phyloP scores from a whole-genome alignment of 768 basidiomycete genomes.

The Phlegmacium glaucopus region DNA sequence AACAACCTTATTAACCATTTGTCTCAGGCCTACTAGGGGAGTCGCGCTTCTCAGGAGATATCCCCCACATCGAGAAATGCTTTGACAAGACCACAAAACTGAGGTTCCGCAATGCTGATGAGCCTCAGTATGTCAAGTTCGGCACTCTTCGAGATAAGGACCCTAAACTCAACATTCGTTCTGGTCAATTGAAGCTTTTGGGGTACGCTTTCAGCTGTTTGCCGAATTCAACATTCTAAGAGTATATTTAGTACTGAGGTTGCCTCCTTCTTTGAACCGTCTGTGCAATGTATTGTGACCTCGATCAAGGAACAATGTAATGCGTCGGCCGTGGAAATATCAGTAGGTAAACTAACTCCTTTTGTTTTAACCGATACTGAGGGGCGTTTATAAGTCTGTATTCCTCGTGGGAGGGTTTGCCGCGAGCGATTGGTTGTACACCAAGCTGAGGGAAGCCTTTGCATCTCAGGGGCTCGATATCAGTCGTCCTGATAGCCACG shows the following conservation, averaged over 20 bases:
- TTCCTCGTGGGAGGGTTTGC: slow-evolving; percentile 54
- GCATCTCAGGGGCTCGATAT: slow-evolving; percentile 31
- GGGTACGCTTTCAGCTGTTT: slow-evolving; percentile 20
- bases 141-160: slow-evolving; percentile 41
- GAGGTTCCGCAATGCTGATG: slow-evolving; percentile 32
- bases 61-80: slow-evolving; percentile 33
- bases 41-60: slow-evolving; percentile 36
- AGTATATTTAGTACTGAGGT: slow-evolving; percentile 23
- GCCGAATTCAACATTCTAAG: background rate
- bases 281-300: slow-evolving; percentile 24
- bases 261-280: slow-evolving; percentile 30
- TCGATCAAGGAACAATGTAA: slow-evolving; percentile 20
- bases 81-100: slow-evolving; percentile 48
- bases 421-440: slow-evolving; percentile 46
- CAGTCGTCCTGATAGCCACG: no score
- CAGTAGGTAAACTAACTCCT: slow-evolving; percentile 20
- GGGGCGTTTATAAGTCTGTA: slow-evolving; percentile 23
- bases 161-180: slow-evolving; percentile 33
- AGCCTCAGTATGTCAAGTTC: slow-evolving; percentile 44
- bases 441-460: slow-evolving; percentile 34
- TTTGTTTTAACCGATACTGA: background rate
- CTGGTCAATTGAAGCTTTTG: slow-evolving; percentile 41
- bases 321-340: slow-evolving; percentile 25
- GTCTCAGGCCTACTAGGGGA: slow-evolving; percentile 34
- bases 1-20: background rate